Percentiles rank a stretch among this genome's conserved stretches.
These are phyloP conservation scores for Adansonia gregorii DNA, from an alignment of 441 rosid genomes.

Conservation along the genomic window DNA sequence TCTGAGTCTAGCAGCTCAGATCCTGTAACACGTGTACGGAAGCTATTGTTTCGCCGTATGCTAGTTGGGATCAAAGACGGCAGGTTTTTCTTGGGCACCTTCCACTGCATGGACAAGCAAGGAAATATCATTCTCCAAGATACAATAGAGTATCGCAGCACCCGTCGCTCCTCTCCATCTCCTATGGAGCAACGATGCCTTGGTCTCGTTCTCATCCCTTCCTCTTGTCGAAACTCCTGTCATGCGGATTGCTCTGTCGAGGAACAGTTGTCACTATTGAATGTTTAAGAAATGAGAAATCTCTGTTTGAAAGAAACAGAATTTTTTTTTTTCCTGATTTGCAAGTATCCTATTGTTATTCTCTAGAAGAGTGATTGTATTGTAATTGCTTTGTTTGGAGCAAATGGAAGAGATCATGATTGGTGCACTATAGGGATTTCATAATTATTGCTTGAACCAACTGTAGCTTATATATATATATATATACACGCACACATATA, in stretches of 20 bases:
- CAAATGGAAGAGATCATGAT: conserved; percentile 3
- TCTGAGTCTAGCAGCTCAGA: conserved; percentile 36
- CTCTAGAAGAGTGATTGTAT: neutral
- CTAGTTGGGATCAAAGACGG: conserved; percentile 87
- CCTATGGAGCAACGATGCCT: conserved; percentile 86
- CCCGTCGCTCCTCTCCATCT: conserved; percentile 67
- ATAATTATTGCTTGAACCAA: neutral
- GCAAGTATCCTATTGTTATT: neutral
- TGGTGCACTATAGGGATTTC: neutral
- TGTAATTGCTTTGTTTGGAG: neutral
- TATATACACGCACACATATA: neutral
- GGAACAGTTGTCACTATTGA: conserved; percentile 68
- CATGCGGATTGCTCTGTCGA: conserved; percentile 85
- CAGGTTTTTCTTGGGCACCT: conserved; percentile 35
- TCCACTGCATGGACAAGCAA: conserved; percentile 74
- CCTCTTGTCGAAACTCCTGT: conserved; percentile 70
- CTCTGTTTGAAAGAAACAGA: conserved; percentile 6
- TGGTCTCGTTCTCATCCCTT: conserved; percentile 80
- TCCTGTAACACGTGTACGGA: conserved; percentile 52
- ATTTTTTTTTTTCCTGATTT: neutral
- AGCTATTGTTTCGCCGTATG: conserved; percentile 71
- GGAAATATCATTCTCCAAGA: conserved; percentile 94
- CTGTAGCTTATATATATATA: neutral
- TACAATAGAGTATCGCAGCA: conserved; percentile 75
- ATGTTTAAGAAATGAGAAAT: conserved; percentile 41